Base-by-base conservation (phyloP, 1,284 basidiomycete genomes). In the Pisolithus thermaeus region DNA sequence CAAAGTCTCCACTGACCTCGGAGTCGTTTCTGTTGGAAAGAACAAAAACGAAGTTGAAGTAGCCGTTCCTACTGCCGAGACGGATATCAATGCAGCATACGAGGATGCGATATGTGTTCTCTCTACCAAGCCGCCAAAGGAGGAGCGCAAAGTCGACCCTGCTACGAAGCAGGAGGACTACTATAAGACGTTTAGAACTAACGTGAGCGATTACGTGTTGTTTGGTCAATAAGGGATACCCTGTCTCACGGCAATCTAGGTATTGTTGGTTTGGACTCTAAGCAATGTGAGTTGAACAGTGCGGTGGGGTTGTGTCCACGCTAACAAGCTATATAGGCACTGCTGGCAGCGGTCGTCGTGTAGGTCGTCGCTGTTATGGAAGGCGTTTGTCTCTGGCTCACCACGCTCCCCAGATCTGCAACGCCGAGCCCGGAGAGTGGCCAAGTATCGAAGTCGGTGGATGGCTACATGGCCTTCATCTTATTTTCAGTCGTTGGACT, bases 111-210 rank as follows among this genome's bases (percentile, higher is more conserved):
- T 92, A 41, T 81, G 85, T 60, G 80, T 91, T 11, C 67, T 96
- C 47, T 77, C 79, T 28, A 81, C 73, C 46, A 92, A 92, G 68
- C 77, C 88, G 35, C 87, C 86, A 1, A 88, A 88, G 64, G 77
- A 71, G 49, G 83, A 85, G 42, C 63, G 72, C 35, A 84, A 78
- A 55, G 76, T 77, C 0, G 84, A 92, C 65, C 66, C 70, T n/a
- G 72, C 76, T 56, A 90, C 87, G 27, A 71, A 80, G 58, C 87
- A 93, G 67, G 91, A 94, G 65, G 94, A 97, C 72, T 93, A 90
- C 67, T 96, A 95, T 67, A 75, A 84, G 62, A 81, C 78, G 30
- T 92, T 96, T 70, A 79, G 93, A 58, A 96, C 93, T 2, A 96
- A 95, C 75, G 83, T 68, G 47, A 59, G 63, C 65, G 51, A 3